Conservation (phyloP, 495 filamentous ascomycete genomes). For the Penicillium herquei region DNA sequence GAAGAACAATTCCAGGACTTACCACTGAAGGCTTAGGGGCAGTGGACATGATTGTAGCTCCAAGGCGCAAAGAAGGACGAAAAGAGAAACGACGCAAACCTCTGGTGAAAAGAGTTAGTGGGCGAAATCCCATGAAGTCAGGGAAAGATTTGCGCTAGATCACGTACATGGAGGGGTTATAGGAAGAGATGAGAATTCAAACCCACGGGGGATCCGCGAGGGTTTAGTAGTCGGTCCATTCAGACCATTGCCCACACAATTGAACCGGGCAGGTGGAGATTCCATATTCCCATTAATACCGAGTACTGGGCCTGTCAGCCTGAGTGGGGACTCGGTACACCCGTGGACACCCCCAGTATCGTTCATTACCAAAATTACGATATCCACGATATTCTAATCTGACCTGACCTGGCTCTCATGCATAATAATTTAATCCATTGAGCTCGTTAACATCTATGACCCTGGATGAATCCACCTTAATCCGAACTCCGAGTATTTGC, state of each 20-base stretch:
- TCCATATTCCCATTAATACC: not conserved
- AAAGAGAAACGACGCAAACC: slow-evolving; percentile 4
- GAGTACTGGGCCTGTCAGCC: not conserved
- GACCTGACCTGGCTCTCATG: no score
- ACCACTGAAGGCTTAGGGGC: slow-evolving; percentile 68
- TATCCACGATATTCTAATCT: no score
- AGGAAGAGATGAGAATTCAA: slow-evolving; percentile 5
- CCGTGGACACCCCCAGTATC: no score
- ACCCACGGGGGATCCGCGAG: slow-evolving; percentile 3
- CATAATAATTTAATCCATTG: no score
- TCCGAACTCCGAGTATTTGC: not conserved
- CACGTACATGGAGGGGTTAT: no score
- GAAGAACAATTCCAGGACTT: slow-evolving; percentile 11
- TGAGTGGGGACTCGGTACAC: no score
- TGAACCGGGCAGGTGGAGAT: slow-evolving; percentile 1
- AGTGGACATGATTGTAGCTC: slow-evolving; percentile 61
- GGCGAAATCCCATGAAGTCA: no score
- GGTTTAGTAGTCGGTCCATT: slow-evolving; percentile 9
- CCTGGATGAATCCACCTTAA: not conserved
- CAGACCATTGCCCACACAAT: slow-evolving; percentile 5
- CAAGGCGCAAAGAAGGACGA: not conserved
- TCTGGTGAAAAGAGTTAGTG: not conserved
- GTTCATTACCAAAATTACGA: no score
- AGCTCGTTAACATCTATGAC: not conserved
- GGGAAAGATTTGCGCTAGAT: no score